Base-by-base conservation (phyloP, 306 rosid species). In the Quercus alba region DNA sequence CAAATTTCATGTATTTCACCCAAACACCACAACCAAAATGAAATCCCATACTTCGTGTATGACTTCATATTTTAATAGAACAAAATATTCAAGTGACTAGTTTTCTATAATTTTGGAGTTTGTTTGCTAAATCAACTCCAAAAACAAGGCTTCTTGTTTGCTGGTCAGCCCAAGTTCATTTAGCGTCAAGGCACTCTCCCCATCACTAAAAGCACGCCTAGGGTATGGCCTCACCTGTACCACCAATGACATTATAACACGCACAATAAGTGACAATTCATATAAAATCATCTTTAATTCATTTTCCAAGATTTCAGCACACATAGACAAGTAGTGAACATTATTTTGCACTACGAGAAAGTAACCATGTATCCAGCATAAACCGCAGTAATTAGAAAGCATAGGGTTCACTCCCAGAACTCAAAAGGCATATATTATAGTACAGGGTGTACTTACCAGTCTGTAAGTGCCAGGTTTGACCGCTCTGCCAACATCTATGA, bases 221-320 rank as follows among this genome's bases (percentile, higher is more conserved):
- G 97, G 99, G 84, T 89, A 90, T 20, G 94, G 93, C 89, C 97
- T 93, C 91, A 91, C 99, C 99, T 96, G 90, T 77, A 66, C 81
- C 70, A 74, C 28, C 19, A 79, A 49, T 21, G 59, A 73, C 67
- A 77, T 44, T 54, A 23, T 20, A 30, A 73, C 5, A 63, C 20
- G 6, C 21, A 6, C 15, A 31, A 44, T 67, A 59, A 46, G 17
- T 54, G 70, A 44, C 55, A 62, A 70, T 35, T 20, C 46, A 33
- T 5, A 18, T 5, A 21, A 11, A 14, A 70, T 5, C 5, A 15
- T 51, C 31, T 13, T 28, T 15, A n/a, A 21, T 38, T 49, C 54
- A 49, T 49, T 72, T 52, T 25, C 5, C 55, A 28, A n/a, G 21
- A 52, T 61, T 25, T 67, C 56, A 59, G 61, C 76, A 69, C n/a